Conservation (phyloP, 2,329 filamentous ascomycete species). For the Fusarium sp. region DNA sequence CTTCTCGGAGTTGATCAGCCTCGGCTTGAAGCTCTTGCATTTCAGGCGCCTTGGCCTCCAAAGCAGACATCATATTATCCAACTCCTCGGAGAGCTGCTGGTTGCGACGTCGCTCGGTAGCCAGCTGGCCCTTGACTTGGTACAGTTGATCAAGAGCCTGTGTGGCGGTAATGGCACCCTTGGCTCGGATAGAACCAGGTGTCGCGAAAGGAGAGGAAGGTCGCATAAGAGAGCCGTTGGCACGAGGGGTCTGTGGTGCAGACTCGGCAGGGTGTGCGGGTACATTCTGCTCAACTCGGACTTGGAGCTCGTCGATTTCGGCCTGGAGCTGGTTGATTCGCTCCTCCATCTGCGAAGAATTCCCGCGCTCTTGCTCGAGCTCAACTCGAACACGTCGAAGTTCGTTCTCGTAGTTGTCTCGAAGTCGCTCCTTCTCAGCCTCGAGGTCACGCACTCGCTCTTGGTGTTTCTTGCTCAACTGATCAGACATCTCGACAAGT, state of each 20-base stretch:
- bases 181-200: slow-evolving; percentile 67
- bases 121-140: slow-evolving; percentile 77
- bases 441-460: slow-evolving; percentile 78
- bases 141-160: slow-evolving; percentile 74
- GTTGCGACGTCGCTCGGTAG: slow-evolving; percentile 78
- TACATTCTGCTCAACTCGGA: slow-evolving; percentile 58
- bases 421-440: slow-evolving; percentile 67
- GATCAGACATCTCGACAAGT: slow-evolving; percentile 83
- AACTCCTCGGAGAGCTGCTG: slow-evolving; percentile 80
- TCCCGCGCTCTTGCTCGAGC: slow-evolving; percentile 66
- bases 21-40: slow-evolving; percentile 87
- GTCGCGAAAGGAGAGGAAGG: slow-evolving; percentile 70
- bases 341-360: slow-evolving; percentile 59
- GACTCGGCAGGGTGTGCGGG: slow-evolving; percentile 57
- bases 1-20: slow-evolving; percentile 80
- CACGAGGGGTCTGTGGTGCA: slow-evolving; percentile 69
- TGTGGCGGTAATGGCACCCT: slow-evolving; percentile 67
- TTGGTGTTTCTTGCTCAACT: slow-evolving; percentile 78
- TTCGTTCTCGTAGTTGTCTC: slow-evolving; percentile 73
- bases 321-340: slow-evolving; percentile 63
- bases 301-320: slow-evolving; percentile 66
- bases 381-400: slow-evolving; percentile 67
- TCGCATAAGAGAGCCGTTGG: slow-evolving; percentile 66
- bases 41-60: slow-evolving; percentile 89
- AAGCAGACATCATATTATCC: slow-evolving; percentile 84